Base-by-base conservation (phyloP, 2,329 filamentous ascomycete species). In the Aureobasidium pullulans region DNA sequence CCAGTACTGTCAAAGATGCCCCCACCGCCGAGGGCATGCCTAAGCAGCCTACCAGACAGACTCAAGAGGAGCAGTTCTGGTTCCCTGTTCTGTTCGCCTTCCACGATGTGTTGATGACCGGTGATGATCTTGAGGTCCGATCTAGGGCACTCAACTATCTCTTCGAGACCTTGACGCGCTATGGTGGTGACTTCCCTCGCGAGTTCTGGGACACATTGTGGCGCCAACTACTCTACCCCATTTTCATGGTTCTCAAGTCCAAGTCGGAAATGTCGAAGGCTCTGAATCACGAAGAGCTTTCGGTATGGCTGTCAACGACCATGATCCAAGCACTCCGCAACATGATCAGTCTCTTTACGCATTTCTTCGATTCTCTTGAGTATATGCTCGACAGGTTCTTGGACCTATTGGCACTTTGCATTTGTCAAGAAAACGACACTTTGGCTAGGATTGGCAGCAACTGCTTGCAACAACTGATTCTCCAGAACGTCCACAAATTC, bases 151-250 rank as follows among this genome's bases (percentile, higher is more conserved):
- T 99, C 42, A 96, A 92, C 66, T 99, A 97, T 73, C 90, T 99
- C 62, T 99, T 99, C 67, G 93, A 97, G 61, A 91, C 91, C 0
- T 80, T 99, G 6, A 86, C 96, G 61, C 85, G 84, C 63, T 94
- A 97, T 66, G 94, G 95, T 37, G 89, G 90, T 16, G 89, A 90
- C 65, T 99, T 96, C 68, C 91, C 93, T 3, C 79, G 86, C 1
- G 90, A 96, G 57, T 99, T 99, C 71, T 99, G 94, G 94, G 94
- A 99, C 72, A 96, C 94, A 16, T 81, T 99, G 0, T 99, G 94
- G 92, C 85, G 93, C 52, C 94, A 99, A 71, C 84, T 99, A 61
- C 82, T 99, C 1, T 97, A 96, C 66, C 95, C 94, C 0, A 99
- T 99, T 66, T 99, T 99, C 76, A 92, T 97, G 82, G 95, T 99